These are phyloP conservation scores for Agaricus subrufescens DNA, from an alignment of 768 basidiomycete species.

Conservation along the genomic window DNA sequence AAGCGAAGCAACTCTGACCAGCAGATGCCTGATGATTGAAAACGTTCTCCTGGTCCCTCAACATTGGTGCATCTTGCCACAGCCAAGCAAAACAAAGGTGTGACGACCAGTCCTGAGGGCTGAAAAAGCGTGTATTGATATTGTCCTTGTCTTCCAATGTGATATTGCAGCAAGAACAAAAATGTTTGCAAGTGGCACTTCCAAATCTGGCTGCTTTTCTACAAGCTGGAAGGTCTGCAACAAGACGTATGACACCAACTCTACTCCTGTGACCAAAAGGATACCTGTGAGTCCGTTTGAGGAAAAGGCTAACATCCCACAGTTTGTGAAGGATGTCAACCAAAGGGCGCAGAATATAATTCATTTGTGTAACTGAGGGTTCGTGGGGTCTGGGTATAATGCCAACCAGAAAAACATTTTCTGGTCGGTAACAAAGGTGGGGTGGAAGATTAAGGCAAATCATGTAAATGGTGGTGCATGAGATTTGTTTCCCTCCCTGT, in stretches of 20 bases:
- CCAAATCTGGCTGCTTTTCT: slow-evolving; percentile 23
- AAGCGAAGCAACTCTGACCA: slow-evolving; percentile 11
- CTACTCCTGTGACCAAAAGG: slow-evolving; percentile 12
- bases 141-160: background rate
- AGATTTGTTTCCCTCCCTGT: slow-evolving; percentile 18
- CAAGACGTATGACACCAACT: slow-evolving; percentile 19
- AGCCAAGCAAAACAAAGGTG: background rate
- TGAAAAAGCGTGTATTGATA: slow-evolving; percentile 2
- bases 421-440: slow-evolving; percentile 15
- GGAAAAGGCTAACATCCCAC: slow-evolving; percentile 24
- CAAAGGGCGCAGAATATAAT: slow-evolving; percentile 30
- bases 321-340: slow-evolving; percentile 26
- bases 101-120: background rate
- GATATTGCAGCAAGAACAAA: slow-evolving; percentile 10
- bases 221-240: slow-evolving; percentile 29
- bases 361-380: slow-evolving; percentile 25
- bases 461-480: slow-evolving; percentile 20
- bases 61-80: slow-evolving; percentile 3
- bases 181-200: background rate
- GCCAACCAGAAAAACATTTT: slow-evolving; percentile 33
- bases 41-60: background rate
- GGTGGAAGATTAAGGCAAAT: slow-evolving; percentile 29
- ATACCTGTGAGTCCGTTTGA: slow-evolving; percentile 16
- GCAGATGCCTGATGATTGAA: slow-evolving; percentile 4
- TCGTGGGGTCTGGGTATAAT: slow-evolving; percentile 17